Base-by-base conservation (phyloP, 306 rosid genomes). In the Malus asiatica region DNA sequence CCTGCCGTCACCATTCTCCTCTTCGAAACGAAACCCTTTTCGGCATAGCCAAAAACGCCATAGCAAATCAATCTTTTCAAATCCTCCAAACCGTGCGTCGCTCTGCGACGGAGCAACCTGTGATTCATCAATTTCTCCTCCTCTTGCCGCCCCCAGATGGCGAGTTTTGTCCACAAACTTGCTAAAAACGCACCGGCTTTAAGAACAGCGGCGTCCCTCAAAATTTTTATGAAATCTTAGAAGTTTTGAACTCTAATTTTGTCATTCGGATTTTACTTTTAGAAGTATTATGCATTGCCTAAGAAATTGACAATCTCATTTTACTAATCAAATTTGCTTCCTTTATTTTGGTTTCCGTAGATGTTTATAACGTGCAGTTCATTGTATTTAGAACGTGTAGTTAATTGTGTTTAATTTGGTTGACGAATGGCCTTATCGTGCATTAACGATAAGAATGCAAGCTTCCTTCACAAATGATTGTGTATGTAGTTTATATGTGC, bases 101-200 rank as follows among this genome's bases (percentile, higher is more conserved):
- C 25, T 25, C 25, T 25, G 25, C 25, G 25, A 25, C 25, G 25
- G 25, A 25, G 25, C 25, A 25, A 25, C 25, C 25, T 25, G 25
- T 25, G 25, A 25, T 25, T 25, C 25, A 25, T 25, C 25, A 25
- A 25, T 25, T 25, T 25, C 25, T 25, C n/a, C 15, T 7, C 40
- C 8, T 71, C 35, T 70, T 72, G 70, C 52, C 22, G 29, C 12
- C 72, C 53, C 20, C 40, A 25, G 77, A 86, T 86, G 86, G 83
- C 81, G 55, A 81, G 42, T 59, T 76, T 81, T 11, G 23, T 76
- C 8, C 85, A 68, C 72, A 78, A 65, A 57, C 73, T 86, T 32
- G 25, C 78, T 60, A 86, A 70, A 70, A 74, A 48, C 72, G 53
- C 70, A 8, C 62, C 74, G 8, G 70, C 79, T 5, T 27, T 77